Percentiles rank a stretch among this genome's conserved stretches.
Evolutionary conservation across 225 moss, liverwort and hornwort genomes (phyloP).

Genomic region (Pleurozium schreberi): DNA sequence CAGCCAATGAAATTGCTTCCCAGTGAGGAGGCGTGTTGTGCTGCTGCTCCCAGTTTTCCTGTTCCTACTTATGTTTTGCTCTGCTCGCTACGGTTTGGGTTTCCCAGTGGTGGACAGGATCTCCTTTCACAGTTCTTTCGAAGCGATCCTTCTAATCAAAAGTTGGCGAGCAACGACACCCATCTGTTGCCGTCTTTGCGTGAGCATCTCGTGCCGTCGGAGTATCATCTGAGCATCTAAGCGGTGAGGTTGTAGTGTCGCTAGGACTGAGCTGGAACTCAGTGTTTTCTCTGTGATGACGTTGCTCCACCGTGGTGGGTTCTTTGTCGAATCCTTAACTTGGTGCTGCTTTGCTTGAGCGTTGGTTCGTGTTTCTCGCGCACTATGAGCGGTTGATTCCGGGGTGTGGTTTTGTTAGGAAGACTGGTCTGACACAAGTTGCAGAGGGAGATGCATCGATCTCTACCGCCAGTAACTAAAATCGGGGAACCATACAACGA

Average conservation of each 20-base stretch:
- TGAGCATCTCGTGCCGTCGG: not conserved
- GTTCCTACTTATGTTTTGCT: not conserved
- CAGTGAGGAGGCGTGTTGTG: not conserved
- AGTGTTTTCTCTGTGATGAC: not conserved
- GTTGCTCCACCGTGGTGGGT: not conserved
- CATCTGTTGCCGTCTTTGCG: not conserved
- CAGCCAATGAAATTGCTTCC: too few relatives aligned
- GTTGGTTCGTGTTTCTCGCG: not conserved
- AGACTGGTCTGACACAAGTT: not conserved
- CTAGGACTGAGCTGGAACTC: not conserved
- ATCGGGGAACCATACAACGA: not conserved
- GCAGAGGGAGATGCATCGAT: not conserved
- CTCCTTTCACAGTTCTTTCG: not conserved
- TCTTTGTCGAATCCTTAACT: not conserved
- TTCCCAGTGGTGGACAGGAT: not conserved
- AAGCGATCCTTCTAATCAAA: too few relatives aligned
- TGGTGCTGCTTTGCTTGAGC: not conserved
- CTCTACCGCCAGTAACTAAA: too few relatives aligned
- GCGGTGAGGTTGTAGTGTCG: not conserved
- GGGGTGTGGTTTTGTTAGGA: not conserved
- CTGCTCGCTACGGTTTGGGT: not conserved
- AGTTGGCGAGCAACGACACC: not conserved
- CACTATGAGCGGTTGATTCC: not conserved
- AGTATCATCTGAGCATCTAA: not conserved
- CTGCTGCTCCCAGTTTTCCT: not conserved